Base-by-base conservation (phyloP, 345 rosid genomes). In the Lenwebbia sp. region DNA sequence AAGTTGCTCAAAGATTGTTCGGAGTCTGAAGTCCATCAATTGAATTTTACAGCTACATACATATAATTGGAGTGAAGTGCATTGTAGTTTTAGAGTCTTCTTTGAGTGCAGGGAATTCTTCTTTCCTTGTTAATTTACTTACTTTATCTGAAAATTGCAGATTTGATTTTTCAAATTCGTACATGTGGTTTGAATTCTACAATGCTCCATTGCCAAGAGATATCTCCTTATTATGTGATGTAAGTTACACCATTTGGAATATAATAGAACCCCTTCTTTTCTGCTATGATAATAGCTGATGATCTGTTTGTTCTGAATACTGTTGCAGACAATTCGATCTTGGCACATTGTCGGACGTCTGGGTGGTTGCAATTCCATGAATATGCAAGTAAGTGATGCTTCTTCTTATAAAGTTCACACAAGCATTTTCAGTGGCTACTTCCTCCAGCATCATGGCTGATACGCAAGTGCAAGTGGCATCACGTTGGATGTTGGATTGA, bases 321-420 rank as follows among this genome's bases (percentile, higher is more conserved):
- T 51, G 7, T 51, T 90, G 93, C 93, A 97, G 99, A 88, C 96
- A 58, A 92, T 97, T 85, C 95, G 98, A 70, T 92, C 99, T 0
- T 96, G 99, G 99, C 95, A 96, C 92, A 94, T 97, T 86, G 92
- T 96, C 84, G 99, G 99, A 85, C 95, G 96, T 57, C 98, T 97
- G 87, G 99, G 99, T 89, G 99, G 99, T 85, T 96, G 95, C 93
- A 96, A 96, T 89, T 92, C 99, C 90, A 93, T 97, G 99, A 97
- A 97, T 91, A 96, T 97, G 98, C 99, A 97, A 91, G 99, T 96
- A 92, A 86, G 84, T 60, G 70, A 30, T 85, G 40, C 7, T 87
- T 55, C 13, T n/a, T 26, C 37, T 52, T 44, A 70, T 2, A 6
- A 33, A 65, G 15, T 40, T n/a, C 58, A 30, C 40, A 30, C 60